Base-by-base conservation (phyloP, 2,329 filamentous ascomycete genomes). In the Penicillium concentricum region DNA sequence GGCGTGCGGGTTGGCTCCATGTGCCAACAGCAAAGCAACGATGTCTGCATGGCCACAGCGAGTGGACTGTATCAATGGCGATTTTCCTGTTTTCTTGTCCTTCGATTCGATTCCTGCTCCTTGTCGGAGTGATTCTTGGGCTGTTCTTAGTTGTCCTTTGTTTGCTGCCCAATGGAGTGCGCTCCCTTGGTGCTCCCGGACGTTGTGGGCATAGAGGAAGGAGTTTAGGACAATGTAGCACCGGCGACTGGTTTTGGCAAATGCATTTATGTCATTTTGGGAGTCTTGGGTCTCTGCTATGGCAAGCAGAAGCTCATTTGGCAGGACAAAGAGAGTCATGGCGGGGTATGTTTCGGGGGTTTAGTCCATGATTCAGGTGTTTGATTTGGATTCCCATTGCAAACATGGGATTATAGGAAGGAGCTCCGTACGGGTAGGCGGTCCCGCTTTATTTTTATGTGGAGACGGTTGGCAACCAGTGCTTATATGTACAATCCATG, bases 91-190 rank as follows among this genome's bases (percentile, higher is more conserved):
- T 30, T 28, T 6, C 1, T 4, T 15, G 10, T 45, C 12, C 37
- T 7, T n/a, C 8, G 20, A 39, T 30, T 56, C 34, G 15, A 56
- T 18, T 2, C 42, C 15, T 1, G 54, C 48, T 5, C 54, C 54
- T 41, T 56, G 54, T 22, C 18, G 54, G 34, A 56, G 41, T 18
- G 26, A 52, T 34, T 56, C 26, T 22, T 35, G n/a, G 13, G 26
- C 48, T 28, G 54, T 41, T 39, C 15, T 15, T 20, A 46, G 13
- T 7, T 28, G 13, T 16, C 54, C 54, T 16, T 41, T 42, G 6
- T 0, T 28, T 52, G 54, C 54, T 13, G 41, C 47, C 54, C 54
- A 56, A 24, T 52, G 41, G n/a, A 56, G 54, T 20, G 54, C 54
- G 20, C 28, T 44, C n/a, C 41, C 41, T 22, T 34, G 16, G 16